phyloP scores from a whole-genome alignment of 2,329 filamentous ascomycete genomes.

The Botrytis paeoniae region DNA sequence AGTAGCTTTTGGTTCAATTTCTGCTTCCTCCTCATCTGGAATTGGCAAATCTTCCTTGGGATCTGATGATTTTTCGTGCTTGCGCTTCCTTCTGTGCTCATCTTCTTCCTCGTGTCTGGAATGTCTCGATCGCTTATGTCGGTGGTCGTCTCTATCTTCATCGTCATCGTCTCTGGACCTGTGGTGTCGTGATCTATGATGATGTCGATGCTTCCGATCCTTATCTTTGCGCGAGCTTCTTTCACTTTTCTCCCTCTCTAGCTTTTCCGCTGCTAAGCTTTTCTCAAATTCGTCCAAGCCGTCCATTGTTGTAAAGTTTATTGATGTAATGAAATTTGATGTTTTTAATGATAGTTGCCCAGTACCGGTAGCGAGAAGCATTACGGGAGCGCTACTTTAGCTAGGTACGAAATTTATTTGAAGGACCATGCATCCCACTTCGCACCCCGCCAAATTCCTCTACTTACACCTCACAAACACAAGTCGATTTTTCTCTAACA shows the following conservation, averaged over 20 bases:
- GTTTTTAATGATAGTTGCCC: slow-evolving; percentile 6
- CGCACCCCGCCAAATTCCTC: slow-evolving; percentile 28
- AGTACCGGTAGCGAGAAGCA: slow-evolving; percentile 13
- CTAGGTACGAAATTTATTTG: slow-evolving; percentile 23
- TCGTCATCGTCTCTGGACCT: slow-evolving; percentile 33
- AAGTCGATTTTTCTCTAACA: slow-evolving; percentile 1
- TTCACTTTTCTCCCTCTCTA: slow-evolving; percentile 48
- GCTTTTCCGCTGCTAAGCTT: slow-evolving; percentile 64
- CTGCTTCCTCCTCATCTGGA: slow-evolving; percentile 49
- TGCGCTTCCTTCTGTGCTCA: slow-evolving; percentile 34
- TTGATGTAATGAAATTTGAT: slow-evolving; percentile 12
- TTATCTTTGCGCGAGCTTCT: slow-evolving; percentile 45
- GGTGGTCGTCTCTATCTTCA: slow-evolving; percentile 46
- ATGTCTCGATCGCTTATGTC: slow-evolving; percentile 59
- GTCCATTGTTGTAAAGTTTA: slow-evolving; percentile 43
- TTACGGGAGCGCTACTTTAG: slow-evolving; percentile 16
- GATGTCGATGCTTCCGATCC: slow-evolving; percentile 40
- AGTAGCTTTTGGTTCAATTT: slow-evolving; percentile 39
- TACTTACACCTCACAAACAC: slow-evolving; percentile 3
- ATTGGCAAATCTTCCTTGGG: slow-evolving; percentile 51
- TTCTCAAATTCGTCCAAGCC: slow-evolving; percentile 74
- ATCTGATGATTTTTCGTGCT: slow-evolving; percentile 45
- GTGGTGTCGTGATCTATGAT: slow-evolving; percentile 33
- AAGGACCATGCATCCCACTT: slow-evolving; percentile 27
- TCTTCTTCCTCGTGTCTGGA: slow-evolving; percentile 39